Base-by-base conservation (phyloP, 257 asterid species). In the Solanum boliviense region DNA sequence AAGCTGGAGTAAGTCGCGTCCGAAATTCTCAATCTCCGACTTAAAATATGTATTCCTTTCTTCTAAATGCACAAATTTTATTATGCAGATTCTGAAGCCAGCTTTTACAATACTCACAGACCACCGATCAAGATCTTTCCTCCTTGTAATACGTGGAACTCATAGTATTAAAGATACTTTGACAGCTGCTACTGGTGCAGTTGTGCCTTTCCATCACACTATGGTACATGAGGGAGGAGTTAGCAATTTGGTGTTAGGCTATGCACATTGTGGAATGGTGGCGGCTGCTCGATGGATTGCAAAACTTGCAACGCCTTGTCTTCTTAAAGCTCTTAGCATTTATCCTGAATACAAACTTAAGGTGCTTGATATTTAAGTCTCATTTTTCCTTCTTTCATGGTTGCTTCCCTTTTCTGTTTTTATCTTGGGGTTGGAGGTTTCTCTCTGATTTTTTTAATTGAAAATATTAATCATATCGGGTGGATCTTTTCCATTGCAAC, bases 201-300 rank as follows among this genome's bases (percentile, higher is more conserved):
- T 97, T 36, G 99, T 97, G 31, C 99, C 99, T 10, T 97, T 97
- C 89, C 99, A 97, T 94, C 99, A 97, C 89, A 89, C 99, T 2
- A 95, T 97, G 81, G 95, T 97, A 87, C 93, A 92, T 58, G 99
- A 93, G 87, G 98, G 98, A 88, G 99, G 99, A 74, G 96, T 97
- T 62, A 94, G 95, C 93, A 92, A 97, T 91, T 91, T 97, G 91
- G 98, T 95, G 87, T 92, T 97, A 86, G 99, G 99, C 73, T 97
- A 97, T 89, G 99, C 99, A 5, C 99, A 97, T 89, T 92, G 99
- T 89, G 99, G 99, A 83, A 97, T 97, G 99, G 99, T 95, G 89
- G 99, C 99, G 75, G 99, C 99, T 72, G 99, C 99, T 88, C 92
- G 99, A 56, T 97, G 99, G 99, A 97, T 96, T 85, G 98, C 99